These are phyloP conservation scores for Pseudogymnoascus pannorum DNA, from an alignment of 2,329 filamentous ascomycete species.

Conservation along the genomic window DNA sequence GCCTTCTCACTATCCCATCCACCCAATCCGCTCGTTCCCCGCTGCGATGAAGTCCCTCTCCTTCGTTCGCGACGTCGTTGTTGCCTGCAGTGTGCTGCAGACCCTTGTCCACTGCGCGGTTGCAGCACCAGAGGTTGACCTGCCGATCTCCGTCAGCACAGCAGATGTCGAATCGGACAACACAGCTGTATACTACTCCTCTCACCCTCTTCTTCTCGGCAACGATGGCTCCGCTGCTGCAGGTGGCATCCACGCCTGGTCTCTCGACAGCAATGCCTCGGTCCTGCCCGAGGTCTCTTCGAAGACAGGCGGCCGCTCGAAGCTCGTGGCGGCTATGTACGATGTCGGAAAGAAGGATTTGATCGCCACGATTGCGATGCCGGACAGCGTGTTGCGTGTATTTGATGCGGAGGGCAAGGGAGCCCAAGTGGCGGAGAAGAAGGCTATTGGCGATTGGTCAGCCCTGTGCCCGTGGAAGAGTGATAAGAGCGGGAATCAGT, in stretches of 20 bases:
- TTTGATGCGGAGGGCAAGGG: conserved; percentile 36
- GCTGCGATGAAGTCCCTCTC: not conserved
- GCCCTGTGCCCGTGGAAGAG: conserved; percentile 40
- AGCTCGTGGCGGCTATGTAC: not conserved
- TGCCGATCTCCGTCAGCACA: conserved; percentile 31
- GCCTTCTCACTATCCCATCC: not conserved
- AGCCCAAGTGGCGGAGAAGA: conserved; percentile 28
- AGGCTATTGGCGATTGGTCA: conserved; percentile 40
- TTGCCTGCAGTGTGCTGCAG: not conserved
- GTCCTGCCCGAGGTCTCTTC: conserved; percentile 30
- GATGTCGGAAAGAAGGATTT: not conserved
- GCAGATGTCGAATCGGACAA: conserved; percentile 36
- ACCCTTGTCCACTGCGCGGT: not conserved
- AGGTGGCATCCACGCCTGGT: conserved; percentile 37
- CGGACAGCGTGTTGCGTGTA: conserved; percentile 36
- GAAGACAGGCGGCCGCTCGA: conserved; percentile 38
- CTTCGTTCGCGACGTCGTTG: not conserved
- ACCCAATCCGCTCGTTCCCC: not conserved
- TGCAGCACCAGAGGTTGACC: not conserved
- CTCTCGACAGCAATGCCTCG: conserved; percentile 26
- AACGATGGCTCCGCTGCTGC: conserved; percentile 39
- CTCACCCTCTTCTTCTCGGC: conserved; percentile 34
- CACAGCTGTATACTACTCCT: conserved; percentile 35
- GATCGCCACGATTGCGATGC: conserved; percentile 26
- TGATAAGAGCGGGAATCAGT: conserved; percentile 32